Conservation (phyloP, 2,329 filamentous ascomycete genomes). For the Stagonosporopsis rhizophila region DNA sequence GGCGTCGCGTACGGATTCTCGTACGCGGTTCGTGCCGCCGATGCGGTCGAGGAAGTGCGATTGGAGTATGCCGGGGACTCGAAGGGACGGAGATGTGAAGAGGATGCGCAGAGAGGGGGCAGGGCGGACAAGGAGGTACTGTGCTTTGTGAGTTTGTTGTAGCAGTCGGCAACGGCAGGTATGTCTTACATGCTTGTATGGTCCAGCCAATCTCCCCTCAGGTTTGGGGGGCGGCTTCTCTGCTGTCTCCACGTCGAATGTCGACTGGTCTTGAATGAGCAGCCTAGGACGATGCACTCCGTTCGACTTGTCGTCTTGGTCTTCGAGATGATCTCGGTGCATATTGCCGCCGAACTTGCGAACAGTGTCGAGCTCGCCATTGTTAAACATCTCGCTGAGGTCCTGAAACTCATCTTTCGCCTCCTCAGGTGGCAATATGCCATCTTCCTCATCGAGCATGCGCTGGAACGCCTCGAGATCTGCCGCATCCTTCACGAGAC, state of each 20-base stretch:
- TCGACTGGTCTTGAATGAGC: constrained; percentile 57
- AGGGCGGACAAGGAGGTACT: constrained; percentile 59
- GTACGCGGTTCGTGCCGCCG: constrained; percentile 59
- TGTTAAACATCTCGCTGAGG: constrained; percentile 73
- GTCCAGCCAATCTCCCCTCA: constrained; percentile 51
- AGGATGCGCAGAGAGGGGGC: constrained; percentile 58
- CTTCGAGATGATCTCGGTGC: constrained; percentile 62
- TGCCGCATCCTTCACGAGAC: constrained; percentile 69
- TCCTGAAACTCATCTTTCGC: constrained; percentile 70
- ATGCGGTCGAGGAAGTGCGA: constrained; percentile 58
- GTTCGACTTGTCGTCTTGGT: constrained; percentile 52
- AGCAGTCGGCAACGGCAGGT: background rate
- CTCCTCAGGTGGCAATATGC: constrained; percentile 36
- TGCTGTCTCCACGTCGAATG: constrained; percentile 33
- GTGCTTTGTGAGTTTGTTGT: constrained; percentile 13
- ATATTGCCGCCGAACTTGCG: constrained; percentile 69
- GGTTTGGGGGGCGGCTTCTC: constrained; percentile 25
- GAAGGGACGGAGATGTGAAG: constrained; percentile 58
- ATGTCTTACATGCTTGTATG: constrained; percentile 64
- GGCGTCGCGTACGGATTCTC: constrained; percentile 63
- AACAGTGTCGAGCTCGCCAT: constrained; percentile 69
- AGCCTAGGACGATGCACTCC: constrained; percentile 53
- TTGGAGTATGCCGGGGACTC: constrained; percentile 58
- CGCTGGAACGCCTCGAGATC: constrained; percentile 68
- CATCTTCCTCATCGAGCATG: constrained; percentile 52